These are phyloP conservation scores for Aspergillus nanangensis DNA, from an alignment of 495 filamentous ascomycete genomes.

Conservation along the genomic window DNA sequence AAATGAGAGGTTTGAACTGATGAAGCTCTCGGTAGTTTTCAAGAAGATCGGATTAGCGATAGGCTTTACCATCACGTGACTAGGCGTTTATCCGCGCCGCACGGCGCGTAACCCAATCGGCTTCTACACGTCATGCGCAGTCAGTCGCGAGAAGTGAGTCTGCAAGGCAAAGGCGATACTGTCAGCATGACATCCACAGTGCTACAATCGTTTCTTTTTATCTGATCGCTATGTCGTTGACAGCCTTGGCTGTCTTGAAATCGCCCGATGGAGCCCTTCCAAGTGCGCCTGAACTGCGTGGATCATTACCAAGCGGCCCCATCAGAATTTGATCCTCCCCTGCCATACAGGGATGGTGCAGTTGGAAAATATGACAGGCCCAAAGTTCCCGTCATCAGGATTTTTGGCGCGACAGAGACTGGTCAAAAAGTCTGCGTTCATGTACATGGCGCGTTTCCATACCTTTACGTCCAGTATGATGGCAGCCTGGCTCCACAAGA, in stretches of 20 bases:
- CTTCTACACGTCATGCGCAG: constrained; percentile 9
- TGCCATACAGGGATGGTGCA: constrained; percentile 54
- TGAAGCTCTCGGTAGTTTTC: neutral
- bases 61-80: constrained; percentile 24
- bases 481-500: constrained; percentile 61
- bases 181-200: neutral
- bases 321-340: constrained; percentile 74
- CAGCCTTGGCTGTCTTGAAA: constrained; percentile 16
- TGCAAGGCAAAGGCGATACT: neutral
- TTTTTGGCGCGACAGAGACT: constrained; percentile 91
- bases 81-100: constrained; percentile 24
- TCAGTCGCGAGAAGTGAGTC: neutral
- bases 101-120: constrained; percentile 11
- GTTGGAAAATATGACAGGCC: constrained; percentile 52
- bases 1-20: neutral
- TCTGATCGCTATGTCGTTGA: constrained; percentile 25
- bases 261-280: constrained; percentile 60
- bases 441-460: constrained; percentile 93
- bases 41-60: constrained; percentile 3
- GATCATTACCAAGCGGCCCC: constrained; percentile 83
- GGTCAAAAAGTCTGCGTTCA: constrained; percentile 97
- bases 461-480: constrained; percentile 85
- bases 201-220: constrained; percentile 8
- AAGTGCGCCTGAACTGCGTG: constrained; percentile 88
- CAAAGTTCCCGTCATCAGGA: constrained; percentile 79